Conservation (phyloP, 2,329 filamentous ascomycete genomes). For the Juglanconis sp. region DNA sequence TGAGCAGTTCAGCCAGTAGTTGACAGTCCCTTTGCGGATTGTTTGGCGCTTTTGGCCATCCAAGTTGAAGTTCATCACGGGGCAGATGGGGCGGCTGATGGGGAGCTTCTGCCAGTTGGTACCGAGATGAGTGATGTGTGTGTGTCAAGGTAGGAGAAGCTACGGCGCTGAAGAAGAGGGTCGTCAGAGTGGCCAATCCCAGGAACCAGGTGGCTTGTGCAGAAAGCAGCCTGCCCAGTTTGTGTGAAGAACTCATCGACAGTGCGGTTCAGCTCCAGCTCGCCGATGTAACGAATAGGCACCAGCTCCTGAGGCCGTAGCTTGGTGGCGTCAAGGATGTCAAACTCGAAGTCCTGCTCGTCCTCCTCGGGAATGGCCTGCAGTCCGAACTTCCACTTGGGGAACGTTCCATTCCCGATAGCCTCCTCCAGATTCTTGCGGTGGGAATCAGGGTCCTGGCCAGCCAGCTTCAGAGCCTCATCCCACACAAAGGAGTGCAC, state of each 20-base stretch:
- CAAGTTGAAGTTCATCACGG: conserved; percentile 72
- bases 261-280: conserved; percentile 76
- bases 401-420: conserved; percentile 67
- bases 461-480: conserved; percentile 70
- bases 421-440: conserved; percentile 73
- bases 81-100: conserved; percentile 72
- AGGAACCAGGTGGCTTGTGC: conserved; percentile 74
- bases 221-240: conserved; percentile 81
- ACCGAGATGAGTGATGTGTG: conserved; percentile 67
- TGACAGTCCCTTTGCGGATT: conserved; percentile 69
- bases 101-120: conserved; percentile 75
- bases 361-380: conserved; percentile 70
- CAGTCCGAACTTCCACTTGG: conserved; percentile 81
- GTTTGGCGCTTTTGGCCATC: conserved; percentile 71
- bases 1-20: conserved; percentile 78
- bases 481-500: conserved; percentile 78
- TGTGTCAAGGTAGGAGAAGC: conserved; percentile 66
- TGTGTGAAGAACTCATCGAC: conserved; percentile 79
- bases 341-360: conserved; percentile 78
- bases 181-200: conserved; percentile 77
- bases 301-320: conserved; percentile 78
- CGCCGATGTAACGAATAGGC: conserved; percentile 73
- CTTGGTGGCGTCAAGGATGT: conserved; percentile 82
- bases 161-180: conserved; percentile 70
- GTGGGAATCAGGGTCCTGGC: conserved; percentile 78